Evolutionary conservation across 345 rosid species (phyloP), one percentile per base, ranked within the genome.

Genomic region (Xanthoceras sorbifolium): DNA sequence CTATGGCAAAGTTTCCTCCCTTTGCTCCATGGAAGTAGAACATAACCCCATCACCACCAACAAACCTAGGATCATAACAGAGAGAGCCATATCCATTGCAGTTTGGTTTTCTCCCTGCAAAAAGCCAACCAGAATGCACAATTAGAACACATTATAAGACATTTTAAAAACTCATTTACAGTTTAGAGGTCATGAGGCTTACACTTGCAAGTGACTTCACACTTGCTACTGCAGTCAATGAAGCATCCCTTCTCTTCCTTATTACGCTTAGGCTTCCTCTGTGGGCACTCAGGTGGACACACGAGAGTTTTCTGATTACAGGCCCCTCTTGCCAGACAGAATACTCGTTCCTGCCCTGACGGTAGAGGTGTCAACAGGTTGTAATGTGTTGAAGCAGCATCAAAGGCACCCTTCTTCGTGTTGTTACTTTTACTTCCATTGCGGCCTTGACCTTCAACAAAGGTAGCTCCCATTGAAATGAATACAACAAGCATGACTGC

Each of bases 131-230:
- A 62, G 12, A 22, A 44, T 29, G 38, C 42, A 28, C 0, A 29
- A 3, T 62, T 18, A 44, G 59, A 23, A n/a, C 65, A 59, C 60
- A 23, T 57, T 14, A 23, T 36, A n/a, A 0, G 32, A 31, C 54
- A 55, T 52, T 68, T 25, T 10, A 3, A 0, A n/a, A n/a, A n/a
- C n/a, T n/a, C n/a, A n/a, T n/a, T n/a, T n/a, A n/a, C n/a, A n/a
- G n/a, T n/a, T n/a, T n/a, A n/a, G n/a, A n/a, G n/a, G n/a, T n/a
- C n/a, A n/a, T n/a, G n/a, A 55, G 12, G 29, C 91, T 85, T 85
- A 90, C 98, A 90, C 83, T 87, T 88, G 90, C 97, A 90, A 36
- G 90, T 90, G 82, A 80, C 93, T 88, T 93, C 98, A 73, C 98
- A 91, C 82, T 81, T 89, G 90, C 89, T 90, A 73, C 94, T 90